Base-by-base conservation (phyloP, 768 basidiomycete genomes). In the Epithele typhae region DNA sequence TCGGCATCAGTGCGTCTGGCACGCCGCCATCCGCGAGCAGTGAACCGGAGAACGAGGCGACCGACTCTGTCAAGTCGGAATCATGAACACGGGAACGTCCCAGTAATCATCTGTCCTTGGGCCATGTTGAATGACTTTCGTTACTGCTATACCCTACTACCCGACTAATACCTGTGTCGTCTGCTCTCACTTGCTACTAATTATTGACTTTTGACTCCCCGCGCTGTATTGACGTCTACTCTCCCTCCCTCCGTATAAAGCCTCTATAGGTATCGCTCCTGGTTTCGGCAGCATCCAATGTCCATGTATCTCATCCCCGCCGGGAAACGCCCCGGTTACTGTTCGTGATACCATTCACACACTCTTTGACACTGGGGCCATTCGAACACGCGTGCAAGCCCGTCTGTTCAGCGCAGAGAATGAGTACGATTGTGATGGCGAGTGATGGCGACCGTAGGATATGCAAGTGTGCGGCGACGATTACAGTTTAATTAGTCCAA, bases 61-160 rank as follows among this genome's bases (percentile, higher is more conserved):
- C 73, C 37, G 87, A 87, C 45, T 54, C 77, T 37, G 78, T 85
- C 51, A 87, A 87, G 72, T 67, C 81, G 37, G 87, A 89, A 65
- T 74, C 74, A 43, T 60, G 57, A 61, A 51, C 40, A 37, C 57
- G 24, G 30, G 37, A 37, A 37, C 25, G 18, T 25, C 11, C 25
- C n/a, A n/a, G 37, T 37, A 17, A 44, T 33, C 30, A 40, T 25
- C 39, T 25, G 15, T 27, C 30, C 17, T 36, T 39, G 51, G 46
- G 46, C 43, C 23, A 24, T 48, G 48, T 43, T 36, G 46, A 47
- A 44, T 43, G 40, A 37, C 37, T 24, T 37, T 39, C 41, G n/a
- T 25, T 41, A 27, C 33, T 38, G 25, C 32, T 25, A 37, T 56
- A 54, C 45, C 43, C 35, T 54, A 54, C 27, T 17, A 37, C 44